Percentiles rank a stretch among this genome's conserved stretches.
Conservation (phyloP, 1,284 basidiomycete species). For the Heterobasidion parviporum region DNA sequence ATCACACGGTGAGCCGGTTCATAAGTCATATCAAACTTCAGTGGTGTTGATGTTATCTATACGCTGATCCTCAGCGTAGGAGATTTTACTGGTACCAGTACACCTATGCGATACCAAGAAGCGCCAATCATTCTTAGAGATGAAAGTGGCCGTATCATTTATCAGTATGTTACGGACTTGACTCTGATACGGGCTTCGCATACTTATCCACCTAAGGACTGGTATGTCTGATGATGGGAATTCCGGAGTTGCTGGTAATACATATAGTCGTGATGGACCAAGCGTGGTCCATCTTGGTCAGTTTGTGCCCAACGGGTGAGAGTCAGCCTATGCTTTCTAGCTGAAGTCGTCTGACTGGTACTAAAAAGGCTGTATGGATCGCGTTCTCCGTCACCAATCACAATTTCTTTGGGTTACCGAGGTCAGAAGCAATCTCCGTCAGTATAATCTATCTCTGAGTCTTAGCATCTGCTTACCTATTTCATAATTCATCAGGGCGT, state of each 20-base stretch:
- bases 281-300: constrained; percentile 13
- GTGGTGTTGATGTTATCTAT: neutral
- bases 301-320: constrained; percentile 5
- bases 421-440: constrained; percentile 1
- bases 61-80: constrained; percentile 29
- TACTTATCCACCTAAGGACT: constrained; percentile 6
- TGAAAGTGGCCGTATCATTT: constrained; percentile 38
- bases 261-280: constrained; percentile 5
- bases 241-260: constrained; percentile 4
- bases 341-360: neutral
- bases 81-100: constrained; percentile 25
- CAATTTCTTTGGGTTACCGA: constrained; percentile 9
- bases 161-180: constrained; percentile 24
- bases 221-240: constrained; percentile 5
- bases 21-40: neutral
- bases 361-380: constrained; percentile 1
- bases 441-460: neutral
- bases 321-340: neutral
- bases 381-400: constrained; percentile 7
- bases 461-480: neutral
- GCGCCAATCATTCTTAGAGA: constrained; percentile 41
- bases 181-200: neutral
- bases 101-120: constrained; percentile 14
- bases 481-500: neutral
- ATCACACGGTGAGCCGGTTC: constrained; percentile 42